Percentiles rank a stretch among this genome's conserved stretches.
Evolutionary conservation across 163 green algal genomes (phyloP).

Genomic region (Scenedesmus sp.): DNA sequence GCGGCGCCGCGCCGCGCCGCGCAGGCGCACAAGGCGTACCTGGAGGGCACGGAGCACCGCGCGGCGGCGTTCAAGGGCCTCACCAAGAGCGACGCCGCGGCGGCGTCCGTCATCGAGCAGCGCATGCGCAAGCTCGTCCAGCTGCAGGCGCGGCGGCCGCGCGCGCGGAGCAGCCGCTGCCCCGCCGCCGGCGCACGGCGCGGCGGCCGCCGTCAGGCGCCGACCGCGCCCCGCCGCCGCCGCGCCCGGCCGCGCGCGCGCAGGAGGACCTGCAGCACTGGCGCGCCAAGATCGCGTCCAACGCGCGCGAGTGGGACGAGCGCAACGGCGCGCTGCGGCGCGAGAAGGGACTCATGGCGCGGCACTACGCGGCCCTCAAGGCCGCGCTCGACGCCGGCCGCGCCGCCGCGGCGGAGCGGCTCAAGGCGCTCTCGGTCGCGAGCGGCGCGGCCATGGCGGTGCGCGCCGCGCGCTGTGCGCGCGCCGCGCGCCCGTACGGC

Average conservation of each 20-base stretch:
- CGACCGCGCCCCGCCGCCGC: no score
- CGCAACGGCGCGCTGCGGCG: conserved; percentile 74
- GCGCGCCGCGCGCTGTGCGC: not conserved
- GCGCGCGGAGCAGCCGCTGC: not conserved
- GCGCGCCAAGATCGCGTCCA: conserved; percentile 84
- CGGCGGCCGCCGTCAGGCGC: no score
- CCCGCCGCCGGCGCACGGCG: no score
- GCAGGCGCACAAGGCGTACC: conserved; percentile 74
- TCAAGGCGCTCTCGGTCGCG: conserved; percentile 56
- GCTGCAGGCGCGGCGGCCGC: conserved; percentile 64
- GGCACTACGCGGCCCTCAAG: conserved; percentile 80
- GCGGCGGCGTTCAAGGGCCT: conserved; percentile 78
- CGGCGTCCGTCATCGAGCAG: conserved; percentile 82
- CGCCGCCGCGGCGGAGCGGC: conserved; percentile 43
- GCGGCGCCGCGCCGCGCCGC: no score
- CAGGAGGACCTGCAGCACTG: conserved; percentile 81
- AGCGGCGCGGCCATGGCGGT: conserved; percentile 41
- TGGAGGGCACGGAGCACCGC: conserved; percentile 75
- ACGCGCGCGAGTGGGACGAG: conserved; percentile 80
- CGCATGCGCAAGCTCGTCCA: conserved; percentile 82
- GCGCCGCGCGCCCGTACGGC: no score
- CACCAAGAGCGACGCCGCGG: conserved; percentile 76
- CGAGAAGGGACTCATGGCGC: conserved; percentile 84
- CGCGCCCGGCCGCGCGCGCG: no score
- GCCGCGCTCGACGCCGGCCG: conserved; percentile 60